Percentiles rank a stretch among this genome's conserved stretches.
phyloP scores from a whole-genome alignment of 805 yeast genomes.

The Ogataea siamensis region DNA sequence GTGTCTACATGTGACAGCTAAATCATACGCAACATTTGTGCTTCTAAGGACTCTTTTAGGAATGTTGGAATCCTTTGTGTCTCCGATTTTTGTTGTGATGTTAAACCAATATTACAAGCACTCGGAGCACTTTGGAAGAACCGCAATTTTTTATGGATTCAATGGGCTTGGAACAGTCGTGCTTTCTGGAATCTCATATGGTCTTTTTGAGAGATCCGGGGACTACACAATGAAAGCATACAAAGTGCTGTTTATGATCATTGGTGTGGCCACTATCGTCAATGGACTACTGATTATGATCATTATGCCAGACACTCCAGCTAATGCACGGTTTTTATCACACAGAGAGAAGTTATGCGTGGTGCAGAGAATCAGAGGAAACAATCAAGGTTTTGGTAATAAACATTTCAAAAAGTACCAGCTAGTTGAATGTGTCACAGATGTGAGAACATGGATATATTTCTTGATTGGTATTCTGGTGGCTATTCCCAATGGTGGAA shows the following conservation, averaged over 20 bases:
- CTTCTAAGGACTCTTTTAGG: slow-evolving; percentile 48
- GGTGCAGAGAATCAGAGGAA: slow-evolving; percentile 28
- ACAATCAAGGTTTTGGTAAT: slow-evolving; percentile 27
- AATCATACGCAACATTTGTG: slow-evolving; percentile 41
- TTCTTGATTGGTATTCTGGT: slow-evolving; percentile 30
- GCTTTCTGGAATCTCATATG: slow-evolving; percentile 40
- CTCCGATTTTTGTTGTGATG: slow-evolving; percentile 54
- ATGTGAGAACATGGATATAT: slow-evolving; percentile 45
- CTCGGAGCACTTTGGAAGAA: slow-evolving; percentile 43
- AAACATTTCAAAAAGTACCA: slow-evolving; percentile 25
- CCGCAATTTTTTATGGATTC: slow-evolving; percentile 41
- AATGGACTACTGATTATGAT: slow-evolving; percentile 33
- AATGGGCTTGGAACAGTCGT: slow-evolving; percentile 43
- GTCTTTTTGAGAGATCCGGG: slow-evolving; percentile 26
- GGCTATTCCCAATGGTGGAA: slow-evolving; percentile 33
- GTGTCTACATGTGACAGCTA: slow-evolving; percentile 43
- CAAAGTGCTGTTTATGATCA: slow-evolving; percentile 51
- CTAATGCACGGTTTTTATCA: slow-evolving; percentile 40
- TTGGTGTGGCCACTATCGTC: slow-evolving; percentile 51
- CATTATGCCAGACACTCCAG: slow-evolving; percentile 52
- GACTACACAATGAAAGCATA: slow-evolving; percentile 40
- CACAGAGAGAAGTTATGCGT: slow-evolving; percentile 37
- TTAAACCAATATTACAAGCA: slow-evolving; percentile 51
- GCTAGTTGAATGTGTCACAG: slow-evolving; percentile 20
- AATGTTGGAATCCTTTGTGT: slow-evolving; percentile 48